Base-by-base conservation (phyloP, 768 basidiomycete genomes). In the Tylopilus felleus region DNA sequence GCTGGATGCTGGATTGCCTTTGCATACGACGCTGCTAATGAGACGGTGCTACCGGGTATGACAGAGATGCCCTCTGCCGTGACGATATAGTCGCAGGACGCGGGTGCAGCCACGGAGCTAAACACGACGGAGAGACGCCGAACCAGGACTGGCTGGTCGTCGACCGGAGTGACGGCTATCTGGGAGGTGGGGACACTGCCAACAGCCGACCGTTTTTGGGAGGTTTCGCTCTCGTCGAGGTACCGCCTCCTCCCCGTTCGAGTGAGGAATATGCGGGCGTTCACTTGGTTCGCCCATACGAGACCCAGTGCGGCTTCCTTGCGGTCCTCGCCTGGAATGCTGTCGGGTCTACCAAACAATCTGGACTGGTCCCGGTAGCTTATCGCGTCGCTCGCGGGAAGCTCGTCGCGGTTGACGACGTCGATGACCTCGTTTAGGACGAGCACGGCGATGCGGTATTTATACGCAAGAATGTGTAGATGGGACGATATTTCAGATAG, bases 231-330 rank as follows among this genome's bases (percentile, higher is more conserved):
- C 38, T 74, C 74, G 51, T 75, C 71, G 25, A 88, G 65, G 53
- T 83, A 76, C 43, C 82, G 77, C 52, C 86, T 77, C 55, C 91
- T 76, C 10, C 80, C 81, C 0, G 93, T 94, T 28, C 91, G 81
- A 41, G 80, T 81, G 48, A 97, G 79, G 78, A 96, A 85, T 43
- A 98, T 79, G 22, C 96, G 81, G 5, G 78, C 80, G 60, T 96
- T 95, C 52, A 98, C 77, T 63, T 92, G 88, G 69, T 96, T 98
- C 16, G 95, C 89, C 96, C 96, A 98, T 9, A 84, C 85, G 47
- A 97, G 82, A 3, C 95, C 95, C 2, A 98, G 74, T 36, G 81
- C 83, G 0, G 90, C 93, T 70, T 96, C 89, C 64, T 93, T 93
- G 42, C 67, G 71, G 53, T 78, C 74, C 54, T 83, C 82, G 2